phyloP scores from a whole-genome alignment of 106 monocot species.

The Ottelia alismoides region DNA sequence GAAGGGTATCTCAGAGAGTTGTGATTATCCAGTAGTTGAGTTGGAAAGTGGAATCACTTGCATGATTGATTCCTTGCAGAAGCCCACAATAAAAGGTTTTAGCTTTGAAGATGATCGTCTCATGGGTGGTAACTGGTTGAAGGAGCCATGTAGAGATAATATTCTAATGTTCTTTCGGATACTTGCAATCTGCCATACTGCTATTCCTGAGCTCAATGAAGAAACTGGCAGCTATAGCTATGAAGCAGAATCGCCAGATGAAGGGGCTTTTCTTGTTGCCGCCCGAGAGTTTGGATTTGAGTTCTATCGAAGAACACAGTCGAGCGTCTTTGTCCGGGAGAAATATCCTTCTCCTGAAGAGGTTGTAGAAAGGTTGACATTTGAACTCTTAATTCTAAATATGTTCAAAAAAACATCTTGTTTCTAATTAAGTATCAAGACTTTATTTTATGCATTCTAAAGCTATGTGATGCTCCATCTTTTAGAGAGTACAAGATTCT shows the following conservation, averaged over 20 bases:
- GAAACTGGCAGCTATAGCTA: conserved; percentile 70
- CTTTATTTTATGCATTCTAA: no score
- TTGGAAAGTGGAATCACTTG: conserved; percentile 17
- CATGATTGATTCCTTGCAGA: conserved; percentile 23
- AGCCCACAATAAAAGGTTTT: conserved; percentile 57
- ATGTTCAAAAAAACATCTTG: no score
- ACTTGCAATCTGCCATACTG: conserved; percentile 87
- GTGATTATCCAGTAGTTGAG: no score
- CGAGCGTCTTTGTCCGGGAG: conserved; percentile 65
- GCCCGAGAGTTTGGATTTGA: conserved; percentile 98
- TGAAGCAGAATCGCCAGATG: conserved; percentile 99
- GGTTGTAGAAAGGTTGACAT: conserved; percentile 52
- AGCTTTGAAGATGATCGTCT: conserved; percentile 80
- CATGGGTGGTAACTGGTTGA: conserved; percentile 75
- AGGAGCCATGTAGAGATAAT: conserved; percentile 37
- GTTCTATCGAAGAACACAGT: conserved; percentile 81
- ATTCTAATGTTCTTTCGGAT: conserved; percentile 86
- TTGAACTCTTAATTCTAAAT: background rate
- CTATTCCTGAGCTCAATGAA: conserved; percentile 78
- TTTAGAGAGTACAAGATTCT: conserved; percentile 87
- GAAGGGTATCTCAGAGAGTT: background rate
- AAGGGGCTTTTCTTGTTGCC: conserved; percentile 93
- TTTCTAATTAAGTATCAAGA: no score
- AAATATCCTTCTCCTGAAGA: conserved; percentile 33
- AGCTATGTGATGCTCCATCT: background rate